Percentiles rank a stretch among this genome's conserved stretches.
Conservation (phyloP, 2,329 filamentous ascomycete genomes). For the Catunica adiposa region DNA sequence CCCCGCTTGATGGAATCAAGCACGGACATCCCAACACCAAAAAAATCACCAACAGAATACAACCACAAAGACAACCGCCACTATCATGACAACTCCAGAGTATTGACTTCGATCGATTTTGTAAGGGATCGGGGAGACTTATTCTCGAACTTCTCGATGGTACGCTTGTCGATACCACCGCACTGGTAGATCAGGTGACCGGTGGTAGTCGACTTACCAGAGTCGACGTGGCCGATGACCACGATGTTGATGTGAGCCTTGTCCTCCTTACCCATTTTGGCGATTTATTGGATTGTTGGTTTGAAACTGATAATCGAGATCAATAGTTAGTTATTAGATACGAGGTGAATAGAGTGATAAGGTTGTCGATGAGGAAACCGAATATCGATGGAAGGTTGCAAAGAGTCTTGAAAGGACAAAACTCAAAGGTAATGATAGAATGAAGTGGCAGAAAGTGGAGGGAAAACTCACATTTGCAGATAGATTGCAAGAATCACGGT, state of each 20-base stretch:
- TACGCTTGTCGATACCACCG: constrained; percentile 99
- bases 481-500: constrained; percentile 15
- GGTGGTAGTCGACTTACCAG: constrained; percentile 93
- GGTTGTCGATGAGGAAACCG: background rate
- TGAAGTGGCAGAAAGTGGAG: background rate
- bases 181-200: constrained; percentile 99
- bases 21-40: background rate
- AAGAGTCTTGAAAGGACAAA: background rate
- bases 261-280: constrained; percentile 60
- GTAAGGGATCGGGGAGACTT: constrained; percentile 24
- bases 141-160: constrained; percentile 99
- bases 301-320: constrained; percentile 2
- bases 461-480: constrained; percentile 14
- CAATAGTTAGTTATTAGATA: background rate
- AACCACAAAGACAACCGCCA: background rate
- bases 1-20: background rate
- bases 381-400: background rate
- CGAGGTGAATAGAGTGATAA: background rate
- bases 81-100: constrained; percentile 1
- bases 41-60: background rate
- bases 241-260: constrained; percentile 96
- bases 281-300: constrained; percentile 16
- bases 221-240: constrained; percentile 99
- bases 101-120: constrained; percentile 14
- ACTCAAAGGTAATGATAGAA: background rate